phyloP scores from a whole-genome alignment of 768 basidiomycete genomes.

The Termitomyces titanicus region DNA sequence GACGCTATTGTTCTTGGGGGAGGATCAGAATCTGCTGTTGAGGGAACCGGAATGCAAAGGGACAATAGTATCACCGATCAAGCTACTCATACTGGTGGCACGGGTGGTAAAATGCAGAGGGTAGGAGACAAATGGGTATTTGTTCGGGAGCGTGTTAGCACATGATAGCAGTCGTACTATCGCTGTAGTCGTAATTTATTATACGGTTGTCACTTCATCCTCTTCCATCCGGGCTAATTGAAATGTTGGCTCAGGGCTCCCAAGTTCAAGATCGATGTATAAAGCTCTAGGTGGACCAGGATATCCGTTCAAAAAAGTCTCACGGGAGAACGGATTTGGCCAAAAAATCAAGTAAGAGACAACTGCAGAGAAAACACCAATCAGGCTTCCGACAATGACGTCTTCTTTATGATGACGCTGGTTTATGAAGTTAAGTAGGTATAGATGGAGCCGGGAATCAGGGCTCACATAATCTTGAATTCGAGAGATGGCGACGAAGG shows the following conservation, averaged over 20 bases:
- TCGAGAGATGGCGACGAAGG: constrained; percentile 59
- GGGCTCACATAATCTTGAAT: constrained; percentile 62
- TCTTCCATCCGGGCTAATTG: constrained; percentile 44
- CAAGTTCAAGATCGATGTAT: constrained; percentile 28
- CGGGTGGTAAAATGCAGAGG: constrained; percentile 61
- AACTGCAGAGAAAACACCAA: constrained; percentile 48
- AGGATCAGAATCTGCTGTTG: constrained; percentile 21
- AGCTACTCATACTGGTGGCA: constrained; percentile 17
- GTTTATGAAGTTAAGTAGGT: background rate
- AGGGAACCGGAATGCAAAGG: constrained; percentile 3
- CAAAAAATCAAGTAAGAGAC: constrained; percentile 60
- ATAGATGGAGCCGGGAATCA: background rate
- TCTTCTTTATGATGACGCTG: constrained; percentile 71
- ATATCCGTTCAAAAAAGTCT: constrained; percentile 27
- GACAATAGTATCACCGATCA: constrained; percentile 7
- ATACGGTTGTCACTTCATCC: constrained; percentile 35
- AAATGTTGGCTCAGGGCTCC: constrained; percentile 34
- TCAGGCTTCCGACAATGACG: constrained; percentile 57
- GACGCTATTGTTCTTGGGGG: constrained; percentile 62
- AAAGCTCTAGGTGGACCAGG: constrained; percentile 39
- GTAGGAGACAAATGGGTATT: constrained; percentile 74
- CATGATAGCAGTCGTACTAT: constrained; percentile 20
- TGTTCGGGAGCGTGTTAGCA: constrained; percentile 40
- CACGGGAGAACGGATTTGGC: constrained; percentile 55
- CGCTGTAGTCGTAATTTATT: constrained; percentile 23